Evolutionary conservation across 768 basidiomycete genomes (phyloP), one percentile per base, ranked within the genome.

Genomic region (Leucogyrophana mollusca): DNA sequence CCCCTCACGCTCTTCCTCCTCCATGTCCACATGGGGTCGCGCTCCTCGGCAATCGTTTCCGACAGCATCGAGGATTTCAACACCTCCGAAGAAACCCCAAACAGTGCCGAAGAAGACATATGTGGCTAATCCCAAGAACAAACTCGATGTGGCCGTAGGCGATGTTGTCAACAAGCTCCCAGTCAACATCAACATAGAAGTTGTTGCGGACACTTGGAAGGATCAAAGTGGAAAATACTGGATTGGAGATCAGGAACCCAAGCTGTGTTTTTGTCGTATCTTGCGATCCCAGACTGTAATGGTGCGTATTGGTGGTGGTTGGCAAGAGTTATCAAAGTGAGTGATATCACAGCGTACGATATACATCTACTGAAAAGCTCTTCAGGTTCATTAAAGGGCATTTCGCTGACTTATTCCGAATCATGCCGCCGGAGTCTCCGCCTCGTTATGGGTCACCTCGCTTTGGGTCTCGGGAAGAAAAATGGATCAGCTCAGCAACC

Each of bases 301-400:
- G 94, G 94, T 97, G 35, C 81, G 94, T 49, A 91, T 96, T 11
- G 94, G 94, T 21, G 94, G 94, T 27, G 94, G 94, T 14, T 97
- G 94, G 94, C 72, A 81, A 45, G 93, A 95, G 64, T 68, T 97
- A 43, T 91, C 90, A 16, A 92, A 84, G 93, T 94, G 62, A 37
- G 85, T 73, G 20, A 45, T 27, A 17, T 9, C 7, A 23, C 13
- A 33, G 8, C 17, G 10, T 39, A 25, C 38, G 37, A 38, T 20
- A 27, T 36, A 16, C 39, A 20, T 16, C 36, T 39, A 9, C 35
- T 56, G 43, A 55, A 35, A 25, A 34, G 52, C 51, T 39, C 44
- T 45, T 4, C 51, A 94, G 91, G 59, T 94, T 94, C 68, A 87
- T 94, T 60, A 81, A 83, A 56, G 82, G 82, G 47, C 90, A 93